Conservation (phyloP, 2,329 filamentous ascomycete genomes). For the Cryphonectria parasitica region DNA sequence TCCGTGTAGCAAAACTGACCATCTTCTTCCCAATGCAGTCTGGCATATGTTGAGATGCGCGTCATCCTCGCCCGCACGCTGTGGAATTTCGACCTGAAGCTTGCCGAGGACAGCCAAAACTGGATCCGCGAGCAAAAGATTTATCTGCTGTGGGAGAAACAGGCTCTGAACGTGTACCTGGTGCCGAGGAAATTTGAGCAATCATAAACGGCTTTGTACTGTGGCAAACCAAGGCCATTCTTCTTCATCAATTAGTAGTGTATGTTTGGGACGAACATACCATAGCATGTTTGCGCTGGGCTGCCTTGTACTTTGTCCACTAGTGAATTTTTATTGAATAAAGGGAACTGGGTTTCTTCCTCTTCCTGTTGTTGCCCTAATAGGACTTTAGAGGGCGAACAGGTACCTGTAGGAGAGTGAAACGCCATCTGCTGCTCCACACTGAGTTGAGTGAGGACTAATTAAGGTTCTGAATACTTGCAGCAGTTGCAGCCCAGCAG, state of each 20-base stretch:
- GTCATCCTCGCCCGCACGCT: conserved; percentile 40
- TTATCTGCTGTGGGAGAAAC: conserved; percentile 38
- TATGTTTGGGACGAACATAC: background rate
- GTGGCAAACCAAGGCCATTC: background rate
- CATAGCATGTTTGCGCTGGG: background rate
- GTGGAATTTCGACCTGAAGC: conserved; percentile 40
- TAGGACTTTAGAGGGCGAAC: too few species aligned
- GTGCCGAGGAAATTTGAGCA: conserved; percentile 12
- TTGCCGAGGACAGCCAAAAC: conserved; percentile 34
- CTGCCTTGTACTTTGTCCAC: background rate
- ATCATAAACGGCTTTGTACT: background rate
- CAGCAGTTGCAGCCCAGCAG: background rate
- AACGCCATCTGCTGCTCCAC: background rate
- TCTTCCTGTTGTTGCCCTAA: too few species aligned
- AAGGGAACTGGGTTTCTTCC: too few species aligned
- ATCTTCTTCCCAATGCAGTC: conserved; percentile 28
- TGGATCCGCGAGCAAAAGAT: conserved; percentile 37
- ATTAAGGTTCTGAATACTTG: background rate
- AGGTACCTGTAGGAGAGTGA: too few species aligned
- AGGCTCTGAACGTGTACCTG: conserved; percentile 37
- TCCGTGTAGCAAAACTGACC: background rate
- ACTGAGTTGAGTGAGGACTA: background rate
- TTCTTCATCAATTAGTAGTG: too few species aligned
- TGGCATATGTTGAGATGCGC: conserved; percentile 43
- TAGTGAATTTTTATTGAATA: too few species aligned